Percentiles rank a stretch among this genome's conserved stretches.
Evolutionary conservation across 352 stramenopile genomes (phyloP).

Genomic region (Globisporangium acanthophoron): DNA sequence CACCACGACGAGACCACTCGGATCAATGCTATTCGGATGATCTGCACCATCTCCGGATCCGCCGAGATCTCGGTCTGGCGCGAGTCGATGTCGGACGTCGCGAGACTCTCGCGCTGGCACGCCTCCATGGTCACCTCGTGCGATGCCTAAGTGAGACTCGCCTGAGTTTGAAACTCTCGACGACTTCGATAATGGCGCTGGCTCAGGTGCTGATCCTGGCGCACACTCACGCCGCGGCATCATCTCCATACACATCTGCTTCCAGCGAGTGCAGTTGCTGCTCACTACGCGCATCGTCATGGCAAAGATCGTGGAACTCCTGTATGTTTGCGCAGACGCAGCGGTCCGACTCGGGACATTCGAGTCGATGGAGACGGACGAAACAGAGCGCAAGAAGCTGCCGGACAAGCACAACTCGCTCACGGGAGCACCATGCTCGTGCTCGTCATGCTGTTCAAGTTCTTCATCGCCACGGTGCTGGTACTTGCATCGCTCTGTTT

Average conservation of each 20-base stretch:
- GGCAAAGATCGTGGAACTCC: background rate
- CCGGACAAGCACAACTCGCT: slow-evolving; percentile 2
- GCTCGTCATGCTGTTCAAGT: background rate
- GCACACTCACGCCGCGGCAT: background rate
- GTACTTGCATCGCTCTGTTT: slow-evolving; percentile 2
- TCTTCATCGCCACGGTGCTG: slow-evolving; percentile 2
- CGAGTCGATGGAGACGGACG: background rate
- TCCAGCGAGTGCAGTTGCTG: background rate
- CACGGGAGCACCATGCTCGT: background rate
- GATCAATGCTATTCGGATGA: no score
- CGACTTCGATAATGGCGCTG: no score
- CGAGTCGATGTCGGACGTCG: no score
- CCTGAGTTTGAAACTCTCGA: no score
- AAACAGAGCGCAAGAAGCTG: background rate
- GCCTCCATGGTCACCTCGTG: no score
- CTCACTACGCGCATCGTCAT: background rate
- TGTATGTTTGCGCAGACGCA: background rate
- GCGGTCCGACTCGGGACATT: background rate
- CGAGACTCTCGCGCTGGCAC: no score
- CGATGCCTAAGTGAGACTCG: no score
- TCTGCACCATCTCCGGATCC: no score
- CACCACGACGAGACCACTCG: no score
- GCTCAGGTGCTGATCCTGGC: no score
- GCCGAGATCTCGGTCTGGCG: no score
- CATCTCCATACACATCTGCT: background rate